Conservation (phyloP, 768 basidiomycete genomes). For the Lactarius indigo region DNA sequence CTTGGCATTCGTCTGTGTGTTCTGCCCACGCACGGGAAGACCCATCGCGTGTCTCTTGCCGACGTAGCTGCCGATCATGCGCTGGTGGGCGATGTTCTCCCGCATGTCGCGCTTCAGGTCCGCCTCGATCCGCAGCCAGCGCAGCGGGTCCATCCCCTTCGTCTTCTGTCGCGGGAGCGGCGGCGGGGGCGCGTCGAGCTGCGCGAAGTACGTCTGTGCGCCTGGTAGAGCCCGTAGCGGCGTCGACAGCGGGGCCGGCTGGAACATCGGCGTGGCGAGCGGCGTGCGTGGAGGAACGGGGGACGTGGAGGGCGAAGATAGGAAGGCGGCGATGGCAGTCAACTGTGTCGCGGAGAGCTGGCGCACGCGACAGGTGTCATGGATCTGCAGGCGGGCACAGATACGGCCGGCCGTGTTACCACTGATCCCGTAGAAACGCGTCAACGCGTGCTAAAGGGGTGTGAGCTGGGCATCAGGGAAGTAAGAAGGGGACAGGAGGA, state of each 20-base stretch:
- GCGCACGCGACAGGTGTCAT: constrained; percentile 76
- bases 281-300: constrained; percentile 62
- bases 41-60: constrained; percentile 92
- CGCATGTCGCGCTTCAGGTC: constrained; percentile 78
- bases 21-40: constrained; percentile 91
- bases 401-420: constrained; percentile 70
- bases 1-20: constrained; percentile 84
- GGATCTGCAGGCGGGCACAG: constrained; percentile 90
- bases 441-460: constrained; percentile 73
- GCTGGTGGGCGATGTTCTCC: constrained; percentile 90
- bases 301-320: constrained; percentile 83
- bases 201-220: constrained; percentile 15
- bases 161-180: constrained; percentile 16
- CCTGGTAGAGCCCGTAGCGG: constrained; percentile 32
- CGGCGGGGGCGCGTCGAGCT: neutral
- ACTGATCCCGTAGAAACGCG: constrained; percentile 86
- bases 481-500: constrained; percentile 1
- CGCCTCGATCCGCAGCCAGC: constrained; percentile 78
- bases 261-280: constrained; percentile 54
- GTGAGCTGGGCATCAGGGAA: neutral
- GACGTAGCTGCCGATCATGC: constrained; percentile 91
- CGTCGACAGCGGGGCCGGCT: constrained; percentile 43
- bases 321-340: constrained; percentile 88
- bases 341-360: constrained; percentile 84
- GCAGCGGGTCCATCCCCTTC: constrained; percentile 56